These are phyloP conservation scores for Triglochin maritima DNA, from an alignment of 106 monocot species.

Conservation along the genomic window DNA sequence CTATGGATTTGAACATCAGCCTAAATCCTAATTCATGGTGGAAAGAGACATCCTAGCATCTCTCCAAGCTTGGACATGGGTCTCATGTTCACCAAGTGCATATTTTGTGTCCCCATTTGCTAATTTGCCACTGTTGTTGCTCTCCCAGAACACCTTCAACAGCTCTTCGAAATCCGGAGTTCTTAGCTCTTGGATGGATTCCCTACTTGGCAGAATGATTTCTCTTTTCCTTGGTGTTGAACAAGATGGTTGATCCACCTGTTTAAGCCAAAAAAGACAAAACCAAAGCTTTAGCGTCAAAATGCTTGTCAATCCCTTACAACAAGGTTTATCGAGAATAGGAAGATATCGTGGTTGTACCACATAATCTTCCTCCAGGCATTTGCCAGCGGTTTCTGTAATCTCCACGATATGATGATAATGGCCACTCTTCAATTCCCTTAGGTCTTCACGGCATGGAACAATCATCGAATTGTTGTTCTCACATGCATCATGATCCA, in stretches of 20 bases:
- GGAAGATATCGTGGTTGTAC: slow-evolving; percentile 23
- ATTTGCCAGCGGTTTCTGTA: slow-evolving; percentile 55
- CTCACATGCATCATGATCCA: slow-evolving; percentile 64
- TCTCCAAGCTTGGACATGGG: slow-evolving; percentile 6
- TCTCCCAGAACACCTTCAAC: slow-evolving; percentile 66
- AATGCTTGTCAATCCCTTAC: too few relatives aligned
- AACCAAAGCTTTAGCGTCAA: too few relatives aligned
- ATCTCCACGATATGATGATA: slow-evolving; percentile 65
- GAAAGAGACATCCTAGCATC: slow-evolving; percentile 45
- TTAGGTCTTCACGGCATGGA: slow-evolving; percentile 43
- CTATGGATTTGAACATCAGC: too few relatives aligned
- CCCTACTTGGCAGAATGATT: slow-evolving; percentile 47
- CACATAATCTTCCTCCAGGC: slow-evolving; percentile 75
- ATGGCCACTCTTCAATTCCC: slow-evolving; percentile 53
- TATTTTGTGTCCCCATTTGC: slow-evolving; percentile 62
- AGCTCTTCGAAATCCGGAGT: slow-evolving; percentile 84
- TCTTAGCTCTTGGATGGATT: slow-evolving; percentile 77
- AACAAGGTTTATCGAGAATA: too few relatives aligned
- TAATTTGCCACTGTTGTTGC: slow-evolving; percentile 32
- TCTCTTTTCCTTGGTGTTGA: slow-evolving; percentile 59
- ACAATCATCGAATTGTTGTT: slow-evolving; percentile 42
- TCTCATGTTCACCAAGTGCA: slow-evolving; percentile 28
- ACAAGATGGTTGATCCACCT: slow-evolving; percentile 93
- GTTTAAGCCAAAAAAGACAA: not conserved
- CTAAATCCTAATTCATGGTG: slow-evolving; percentile 33